These are phyloP conservation scores for Fistulina hepatica DNA, from an alignment of 1,284 basidiomycete species.

Conservation along the genomic window DNA sequence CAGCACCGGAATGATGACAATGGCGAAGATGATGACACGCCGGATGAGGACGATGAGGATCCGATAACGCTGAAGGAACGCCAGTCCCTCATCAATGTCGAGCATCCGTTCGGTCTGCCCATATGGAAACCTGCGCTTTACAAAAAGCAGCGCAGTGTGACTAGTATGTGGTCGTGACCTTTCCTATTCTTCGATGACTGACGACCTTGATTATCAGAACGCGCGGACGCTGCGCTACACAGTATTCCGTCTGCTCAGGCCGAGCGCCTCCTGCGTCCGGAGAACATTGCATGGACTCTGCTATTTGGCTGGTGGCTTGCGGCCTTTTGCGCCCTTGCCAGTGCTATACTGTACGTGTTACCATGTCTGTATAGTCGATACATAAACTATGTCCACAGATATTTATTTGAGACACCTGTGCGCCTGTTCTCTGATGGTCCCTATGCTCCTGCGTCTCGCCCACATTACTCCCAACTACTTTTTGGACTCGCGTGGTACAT, in stretches of 20 bases:
- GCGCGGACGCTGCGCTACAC: constrained; percentile 92
- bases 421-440: too few relatives aligned
- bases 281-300: constrained; percentile 87
- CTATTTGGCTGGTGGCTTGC: constrained; percentile 91
- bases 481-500: constrained; percentile 95
- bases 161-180: too few relatives aligned
- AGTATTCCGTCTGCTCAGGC: constrained; percentile 85
- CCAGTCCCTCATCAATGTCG: constrained; percentile 97
- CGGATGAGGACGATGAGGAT: constrained; percentile 51
- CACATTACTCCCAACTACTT: constrained; percentile 77
- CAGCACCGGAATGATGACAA: constrained; percentile 23
- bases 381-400: too few relatives aligned
- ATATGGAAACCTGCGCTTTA: constrained; percentile 99
- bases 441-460: constrained; percentile 72
- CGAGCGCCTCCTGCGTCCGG: constrained; percentile 82
- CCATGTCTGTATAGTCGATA: too few relatives aligned
- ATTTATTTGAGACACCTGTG: too few relatives aligned
- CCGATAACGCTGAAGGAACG: constrained; percentile 93
- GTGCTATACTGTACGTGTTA: constrained; percentile 63
- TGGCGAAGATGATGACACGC: constrained; percentile 29
- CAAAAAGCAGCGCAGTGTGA: constrained; percentile 95
- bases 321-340: constrained; percentile 55
- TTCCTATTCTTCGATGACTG: too few relatives aligned
- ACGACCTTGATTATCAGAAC: too few relatives aligned
- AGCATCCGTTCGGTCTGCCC: constrained; percentile 97